Base-by-base conservation (phyloP, 2,329 filamentous ascomycete genomes). In the Rhexocercosporidium sp. region DNA sequence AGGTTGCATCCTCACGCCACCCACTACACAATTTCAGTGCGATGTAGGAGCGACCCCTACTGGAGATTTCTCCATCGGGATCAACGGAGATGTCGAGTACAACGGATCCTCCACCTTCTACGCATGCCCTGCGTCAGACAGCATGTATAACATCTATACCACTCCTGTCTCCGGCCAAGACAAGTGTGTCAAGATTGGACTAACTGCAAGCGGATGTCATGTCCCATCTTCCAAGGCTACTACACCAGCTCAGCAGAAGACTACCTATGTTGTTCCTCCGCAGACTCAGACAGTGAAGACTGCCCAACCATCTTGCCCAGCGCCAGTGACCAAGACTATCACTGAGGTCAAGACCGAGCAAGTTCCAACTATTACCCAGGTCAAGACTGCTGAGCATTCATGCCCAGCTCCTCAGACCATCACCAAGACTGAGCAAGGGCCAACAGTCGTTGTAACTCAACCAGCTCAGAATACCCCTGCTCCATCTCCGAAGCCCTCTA, bases 1-100 rank as follows among this genome's bases (percentile, higher is more conserved):
- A 64, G 88, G 88, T n/a, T 91, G 89, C 74, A 88, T 89, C 77
- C 79, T 90, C 73, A 68, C 60, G 27, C 49, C 65, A 39, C 59
- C 64, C 49, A 59, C 54, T 3, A 63, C 60, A 47, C 62, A 66
- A 53, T 66, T 66, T 20, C 68, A 72, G 37, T 69, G 89, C 73
- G 88, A 91, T 70, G 71, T 73, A 22, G 84, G 85, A 53, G 84
- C 85, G 12, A 70, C 74, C 12, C 82, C 85, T 4, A 83, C 80
- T 25, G 74, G 82, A 34, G 87, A 87, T 31, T 91, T 90, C 78
- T 79, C 80, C 6, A 80, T 90, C 66, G 81, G 78, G 56, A 83
- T 82, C 25, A 77, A 85, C 66, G 87, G 88, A 41, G 71, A 75
- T 7, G 73, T 91, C 22, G 79, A 80, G 1, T 86, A 84, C 78